Percentiles rank a stretch among this genome's conserved stretches.
phyloP scores from a whole-genome alignment of 192 early-diverging fungal species.

The Neocallimastix lanati region DNA sequence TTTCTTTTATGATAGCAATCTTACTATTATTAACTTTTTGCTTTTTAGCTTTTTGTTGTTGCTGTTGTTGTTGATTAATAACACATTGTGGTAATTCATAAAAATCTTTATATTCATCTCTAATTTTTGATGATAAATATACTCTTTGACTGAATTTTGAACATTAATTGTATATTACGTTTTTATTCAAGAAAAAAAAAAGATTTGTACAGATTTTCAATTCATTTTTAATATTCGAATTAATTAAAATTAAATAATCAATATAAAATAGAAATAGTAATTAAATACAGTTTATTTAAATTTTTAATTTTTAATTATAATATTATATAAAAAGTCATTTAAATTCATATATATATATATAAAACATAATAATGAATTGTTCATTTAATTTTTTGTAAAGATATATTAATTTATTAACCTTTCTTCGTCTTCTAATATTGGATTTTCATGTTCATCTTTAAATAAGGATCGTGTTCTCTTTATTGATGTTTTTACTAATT shows the following conservation, averaged over 20 bases:
- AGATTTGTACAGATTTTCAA: too few relatives aligned
- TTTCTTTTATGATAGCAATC: slow-evolving; percentile 9
- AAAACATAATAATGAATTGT: too few relatives aligned
- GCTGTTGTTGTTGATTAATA: slow-evolving; percentile 21
- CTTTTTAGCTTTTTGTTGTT: slow-evolving; percentile 19
- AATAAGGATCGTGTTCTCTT: background rate
- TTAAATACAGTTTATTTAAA: too few relatives aligned
- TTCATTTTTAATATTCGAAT: too few relatives aligned
- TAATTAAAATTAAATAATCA: too few relatives aligned
- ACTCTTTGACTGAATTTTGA: slow-evolving; percentile 27
- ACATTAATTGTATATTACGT: too few relatives aligned
- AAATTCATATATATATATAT: too few relatives aligned
- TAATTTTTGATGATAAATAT: slow-evolving; percentile 51
- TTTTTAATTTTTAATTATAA: too few relatives aligned
- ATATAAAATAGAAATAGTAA: too few relatives aligned
- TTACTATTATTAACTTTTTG: slow-evolving; percentile 10
- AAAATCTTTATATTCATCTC: slow-evolving; percentile 51
- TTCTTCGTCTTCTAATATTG: background rate
- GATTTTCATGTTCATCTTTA: background rate
- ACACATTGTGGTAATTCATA: slow-evolving; percentile 41
- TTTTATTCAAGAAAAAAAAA: too few relatives aligned
- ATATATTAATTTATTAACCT: background rate
- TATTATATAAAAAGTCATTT: too few relatives aligned
- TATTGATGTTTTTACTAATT: background rate
- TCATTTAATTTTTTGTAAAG: too few relatives aligned